Evolutionary conservation across 2,329 filamentous ascomycete species (phyloP).

Genomic region (Neoascochyta sp.): DNA sequence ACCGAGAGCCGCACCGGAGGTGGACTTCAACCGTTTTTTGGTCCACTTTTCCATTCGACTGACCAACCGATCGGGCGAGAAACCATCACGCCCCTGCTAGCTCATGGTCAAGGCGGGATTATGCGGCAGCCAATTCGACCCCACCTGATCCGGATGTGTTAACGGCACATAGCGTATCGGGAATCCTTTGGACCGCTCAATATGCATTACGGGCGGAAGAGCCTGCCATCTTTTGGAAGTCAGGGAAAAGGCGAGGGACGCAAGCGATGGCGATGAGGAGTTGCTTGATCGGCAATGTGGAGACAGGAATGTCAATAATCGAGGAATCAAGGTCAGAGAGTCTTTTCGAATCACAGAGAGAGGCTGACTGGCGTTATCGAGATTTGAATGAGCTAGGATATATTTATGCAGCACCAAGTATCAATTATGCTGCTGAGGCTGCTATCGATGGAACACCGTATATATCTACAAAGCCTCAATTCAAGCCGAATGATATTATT

Average conservation of each 20-base stretch:
- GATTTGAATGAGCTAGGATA: not conserved
- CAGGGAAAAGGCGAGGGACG: not conserved
- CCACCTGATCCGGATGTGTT: not conserved
- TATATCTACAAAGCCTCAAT: not conserved
- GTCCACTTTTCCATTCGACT: not conserved
- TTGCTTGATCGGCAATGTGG: not conserved
- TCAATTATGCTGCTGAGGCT: not conserved
- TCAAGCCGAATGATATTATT: not conserved
- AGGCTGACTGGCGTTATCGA: not conserved
- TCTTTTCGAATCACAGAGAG: not conserved
- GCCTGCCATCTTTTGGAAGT: not conserved
- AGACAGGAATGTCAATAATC: not conserved
- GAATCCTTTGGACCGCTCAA: slow-evolving; percentile 1
- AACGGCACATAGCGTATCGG: not conserved
- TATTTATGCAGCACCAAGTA: not conserved
- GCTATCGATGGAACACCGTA: not conserved
- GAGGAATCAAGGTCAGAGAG: not conserved
- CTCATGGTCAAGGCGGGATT: not conserved
- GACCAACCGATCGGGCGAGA: not conserved
- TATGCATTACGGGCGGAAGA: slow-evolving; percentile 1
- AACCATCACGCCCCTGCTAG: not conserved
- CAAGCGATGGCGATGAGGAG: slow-evolving; percentile 2
- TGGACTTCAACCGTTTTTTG: not conserved
- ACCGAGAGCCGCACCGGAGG: no score
- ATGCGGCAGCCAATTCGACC: not conserved